phyloP scores from a whole-genome alignment of 2,329 filamentous ascomycete genomes.

The Sphaerulina vaccinii region DNA sequence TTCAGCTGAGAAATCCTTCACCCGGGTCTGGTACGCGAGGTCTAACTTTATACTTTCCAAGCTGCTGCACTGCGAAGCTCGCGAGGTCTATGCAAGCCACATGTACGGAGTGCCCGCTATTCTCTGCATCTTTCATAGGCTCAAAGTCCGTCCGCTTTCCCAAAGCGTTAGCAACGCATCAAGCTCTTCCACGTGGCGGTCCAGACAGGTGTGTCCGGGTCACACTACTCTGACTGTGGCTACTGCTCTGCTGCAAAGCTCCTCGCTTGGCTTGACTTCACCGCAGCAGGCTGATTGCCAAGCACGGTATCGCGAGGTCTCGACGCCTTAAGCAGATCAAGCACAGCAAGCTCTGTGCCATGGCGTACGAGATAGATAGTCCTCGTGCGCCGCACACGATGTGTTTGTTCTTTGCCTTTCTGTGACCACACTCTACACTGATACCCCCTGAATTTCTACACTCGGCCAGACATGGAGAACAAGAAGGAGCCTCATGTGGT shows the following conservation, averaged over 20 bases:
- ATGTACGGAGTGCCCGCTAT: neutral
- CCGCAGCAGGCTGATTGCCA: neutral
- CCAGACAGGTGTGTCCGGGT: neutral
- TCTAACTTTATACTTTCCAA: no score
- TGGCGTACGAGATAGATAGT: constrained; percentile 4
- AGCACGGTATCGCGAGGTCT: neutral
- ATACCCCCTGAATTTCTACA: neutral
- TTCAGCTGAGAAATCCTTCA: neutral
- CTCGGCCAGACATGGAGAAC: constrained; percentile 2
- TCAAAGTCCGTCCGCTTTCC: neutral
- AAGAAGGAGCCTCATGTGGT: constrained; percentile 9
- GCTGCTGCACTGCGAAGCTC: no score
- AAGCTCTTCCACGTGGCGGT: neutral
- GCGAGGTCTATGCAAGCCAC: neutral
- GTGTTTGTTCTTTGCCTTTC: neutral
- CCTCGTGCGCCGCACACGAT: neutral
- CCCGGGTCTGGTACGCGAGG: neutral
- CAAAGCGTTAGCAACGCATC: neutral
- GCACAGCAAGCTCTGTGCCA: neutral
- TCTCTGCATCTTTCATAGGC: neutral
- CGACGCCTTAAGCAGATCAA: neutral
- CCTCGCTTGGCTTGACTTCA: neutral
- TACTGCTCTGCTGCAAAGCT: no score
- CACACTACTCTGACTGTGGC: no score
- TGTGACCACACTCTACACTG: neutral